Evolutionary conservation across 495 filamentous ascomycete genomes (phyloP).

Genomic region (Podospora pseudocomata): DNA sequence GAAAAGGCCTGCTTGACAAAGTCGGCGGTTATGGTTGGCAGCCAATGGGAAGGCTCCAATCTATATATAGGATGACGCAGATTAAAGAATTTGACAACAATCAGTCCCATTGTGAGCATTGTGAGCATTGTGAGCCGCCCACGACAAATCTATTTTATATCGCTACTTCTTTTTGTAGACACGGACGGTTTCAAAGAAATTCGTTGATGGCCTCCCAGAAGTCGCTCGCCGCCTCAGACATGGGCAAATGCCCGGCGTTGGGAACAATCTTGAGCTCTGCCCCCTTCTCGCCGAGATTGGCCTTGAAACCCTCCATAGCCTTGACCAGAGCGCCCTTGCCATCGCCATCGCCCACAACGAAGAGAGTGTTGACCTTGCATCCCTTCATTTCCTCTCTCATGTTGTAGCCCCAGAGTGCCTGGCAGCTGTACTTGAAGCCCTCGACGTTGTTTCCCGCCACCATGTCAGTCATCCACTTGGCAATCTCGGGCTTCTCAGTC

Average conservation of each 20-base stretch:
- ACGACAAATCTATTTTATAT: not conserved
- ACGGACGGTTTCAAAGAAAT: conserved; percentile 41
- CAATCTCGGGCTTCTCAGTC: conserved; percentile 50
- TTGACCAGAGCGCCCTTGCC: conserved; percentile 63
- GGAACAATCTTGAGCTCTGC: conserved; percentile 59
- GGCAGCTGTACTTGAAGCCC: conserved; percentile 65
- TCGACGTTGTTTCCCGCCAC: conserved; percentile 61
- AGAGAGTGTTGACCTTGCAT: conserved; percentile 56
- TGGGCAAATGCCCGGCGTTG: conserved; percentile 72
- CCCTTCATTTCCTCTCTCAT: conserved; percentile 59
- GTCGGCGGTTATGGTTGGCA: not conserved
- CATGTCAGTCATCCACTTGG: conserved; percentile 49
- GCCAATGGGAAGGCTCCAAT: not conserved
- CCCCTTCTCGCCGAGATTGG: conserved; percentile 46
- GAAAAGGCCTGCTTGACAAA: not conserved
- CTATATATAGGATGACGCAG: not conserved
- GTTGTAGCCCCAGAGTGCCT: conserved; percentile 74
- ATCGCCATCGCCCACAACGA: conserved; percentile 68
- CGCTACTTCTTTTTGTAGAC: not conserved
- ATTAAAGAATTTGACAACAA: no score
- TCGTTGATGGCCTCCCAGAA: conserved; percentile 59
- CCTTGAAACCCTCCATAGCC: conserved; percentile 71
- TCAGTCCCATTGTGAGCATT: not conserved
- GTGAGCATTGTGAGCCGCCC: not conserved
- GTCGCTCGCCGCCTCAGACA: conserved; percentile 68